These are phyloP conservation scores for Discostella stelligera DNA, from an alignment of 352 stramenopile species.

Conservation along the genomic window DNA sequence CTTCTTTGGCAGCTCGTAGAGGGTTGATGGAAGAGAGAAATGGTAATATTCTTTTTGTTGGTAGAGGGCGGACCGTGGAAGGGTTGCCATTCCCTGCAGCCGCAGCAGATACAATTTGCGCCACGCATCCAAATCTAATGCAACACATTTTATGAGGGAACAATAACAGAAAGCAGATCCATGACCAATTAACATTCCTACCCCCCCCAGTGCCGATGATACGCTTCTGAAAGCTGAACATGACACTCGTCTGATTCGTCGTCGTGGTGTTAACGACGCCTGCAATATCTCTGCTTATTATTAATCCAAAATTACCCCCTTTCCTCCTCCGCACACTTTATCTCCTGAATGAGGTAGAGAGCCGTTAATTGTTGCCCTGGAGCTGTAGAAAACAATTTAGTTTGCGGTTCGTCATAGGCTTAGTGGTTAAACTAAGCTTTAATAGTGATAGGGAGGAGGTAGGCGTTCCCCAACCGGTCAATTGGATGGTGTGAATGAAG, in stretches of 20 bases:
- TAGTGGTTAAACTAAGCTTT: too few relatives aligned
- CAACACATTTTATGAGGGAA: conserved; percentile 2
- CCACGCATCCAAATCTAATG: conserved; percentile 3
- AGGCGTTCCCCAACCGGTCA: too few relatives aligned
- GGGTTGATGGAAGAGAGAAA: conserved; percentile 29
- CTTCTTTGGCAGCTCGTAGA: conserved; percentile 33
- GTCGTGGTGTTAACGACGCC: not conserved
- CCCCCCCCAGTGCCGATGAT: not conserved
- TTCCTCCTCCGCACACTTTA: not conserved
- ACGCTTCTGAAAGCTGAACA: conserved; percentile 13
- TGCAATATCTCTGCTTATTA: not conserved
- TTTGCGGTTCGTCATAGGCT: too few relatives aligned
- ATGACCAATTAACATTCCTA: not conserved
- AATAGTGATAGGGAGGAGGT: too few relatives aligned
- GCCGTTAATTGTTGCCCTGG: too few relatives aligned
- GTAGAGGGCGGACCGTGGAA: conserved; percentile 2
- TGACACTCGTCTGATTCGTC: conserved; percentile 1
- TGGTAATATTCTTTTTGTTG: conserved; percentile 12
- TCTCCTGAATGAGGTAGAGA: not conserved
- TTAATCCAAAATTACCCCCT: not conserved
- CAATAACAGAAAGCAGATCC: conserved; percentile 1
- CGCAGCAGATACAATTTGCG: conserved; percentile 5
- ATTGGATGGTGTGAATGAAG: too few relatives aligned
- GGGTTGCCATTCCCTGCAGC: conserved; percentile 11
- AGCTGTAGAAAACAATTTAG: too few relatives aligned